Evolutionary conservation across 805 yeast species (phyloP), one percentile per base, ranked within the genome.

Genomic region (Lipomyces sp.): DNA sequence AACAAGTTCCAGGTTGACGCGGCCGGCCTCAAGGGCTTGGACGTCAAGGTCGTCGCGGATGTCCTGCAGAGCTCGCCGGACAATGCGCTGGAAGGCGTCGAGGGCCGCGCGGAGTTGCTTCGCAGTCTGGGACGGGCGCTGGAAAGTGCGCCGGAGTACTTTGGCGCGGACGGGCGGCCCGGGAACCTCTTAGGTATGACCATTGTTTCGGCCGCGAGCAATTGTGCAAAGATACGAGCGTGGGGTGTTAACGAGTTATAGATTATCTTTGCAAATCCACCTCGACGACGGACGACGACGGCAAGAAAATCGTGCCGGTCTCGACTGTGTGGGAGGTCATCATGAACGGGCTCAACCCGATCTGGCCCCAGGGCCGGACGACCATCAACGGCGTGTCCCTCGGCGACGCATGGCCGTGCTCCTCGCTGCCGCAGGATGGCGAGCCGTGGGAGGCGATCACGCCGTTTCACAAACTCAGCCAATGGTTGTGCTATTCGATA

Each of bases 381-480:
- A 66, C 67, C 39, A 63, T 81, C 14, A 70, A 75, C 22, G 83
- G 81, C 2, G 64, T 70, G 14, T 68, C 80, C 2, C 67, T 82
- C 19, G 86, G 86, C 11, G 86, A 82, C 65, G 80, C 83, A 5
- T 82, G 86, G 86, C 66, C 66, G 7, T 59, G 62, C 31, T 44
- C 50, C 10, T 57, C 63, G 5, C 50, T 63, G 57, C 63, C 64
- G 11, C 58, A 53, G 14, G 61, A 45, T 11, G 52, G 63, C 10
- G 68, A 66, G n/a, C 75, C 71, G 34, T 55, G 69, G 56, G 66
- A 69, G 16, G 67, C 68, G 39, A 74, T 81, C 41, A 79, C 79
- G 16, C 81, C 85, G 2, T 81, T 81, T 65, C 86, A 81, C 59
- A 81, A 82, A 52, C 69, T 82, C 34, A 79, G 84, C 0, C 86